These are phyloP conservation scores for Mycena vulgaris DNA, from an alignment of 768 basidiomycete species.

Conservation along the genomic window DNA sequence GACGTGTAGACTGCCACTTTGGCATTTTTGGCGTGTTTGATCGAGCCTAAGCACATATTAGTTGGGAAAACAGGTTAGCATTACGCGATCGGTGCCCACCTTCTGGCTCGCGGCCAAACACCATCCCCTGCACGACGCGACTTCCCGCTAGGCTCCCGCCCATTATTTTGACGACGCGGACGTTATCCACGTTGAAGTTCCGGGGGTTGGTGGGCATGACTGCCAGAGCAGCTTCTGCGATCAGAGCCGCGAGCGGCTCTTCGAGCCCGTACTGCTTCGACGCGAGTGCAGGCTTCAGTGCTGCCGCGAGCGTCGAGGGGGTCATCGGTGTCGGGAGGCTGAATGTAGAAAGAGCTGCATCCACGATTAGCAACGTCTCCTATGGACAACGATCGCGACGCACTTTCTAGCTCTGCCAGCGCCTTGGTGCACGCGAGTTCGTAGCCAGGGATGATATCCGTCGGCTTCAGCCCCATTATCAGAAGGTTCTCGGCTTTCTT, in stretches of 20 bases:
- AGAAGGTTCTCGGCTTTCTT: conserved; percentile 94
- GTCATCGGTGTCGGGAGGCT: conserved; percentile 82
- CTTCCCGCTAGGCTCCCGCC: conserved; percentile 91
- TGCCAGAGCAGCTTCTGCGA: conserved; percentile 92
- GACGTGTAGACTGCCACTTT: conserved; percentile 98
- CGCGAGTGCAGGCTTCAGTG: conserved; percentile 93
- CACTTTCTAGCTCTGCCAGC: conserved; percentile 91
- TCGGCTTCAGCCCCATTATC: conserved; percentile 97
- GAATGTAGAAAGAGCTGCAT: conserved; percentile 76
- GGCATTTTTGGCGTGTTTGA: conserved; percentile 87
- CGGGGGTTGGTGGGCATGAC: conserved; percentile 92
- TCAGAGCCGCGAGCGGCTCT: conserved; percentile 83
- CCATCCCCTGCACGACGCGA: conserved; percentile 96
- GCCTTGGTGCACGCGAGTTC: conserved; percentile 92
- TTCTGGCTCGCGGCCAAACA: conserved; percentile 96
- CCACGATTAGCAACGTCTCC: conserved; percentile 24
- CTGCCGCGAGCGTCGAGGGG: conserved; percentile 75
- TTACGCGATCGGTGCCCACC: conserved; percentile 59
- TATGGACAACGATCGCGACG: conserved; percentile 50
- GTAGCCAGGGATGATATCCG: conserved; percentile 95
- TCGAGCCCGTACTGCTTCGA: conserved; percentile 98
- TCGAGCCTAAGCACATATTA: conserved; percentile 63
- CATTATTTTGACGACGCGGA: conserved; percentile 99
- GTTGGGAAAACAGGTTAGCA: background rate
- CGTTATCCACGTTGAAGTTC: conserved; percentile 98